A percentile compares a stretch with the other conserved stretches of the same genome.
Conservation (phyloP, 352 stramenopile species). For the Plasmopara viticola region DNA sequence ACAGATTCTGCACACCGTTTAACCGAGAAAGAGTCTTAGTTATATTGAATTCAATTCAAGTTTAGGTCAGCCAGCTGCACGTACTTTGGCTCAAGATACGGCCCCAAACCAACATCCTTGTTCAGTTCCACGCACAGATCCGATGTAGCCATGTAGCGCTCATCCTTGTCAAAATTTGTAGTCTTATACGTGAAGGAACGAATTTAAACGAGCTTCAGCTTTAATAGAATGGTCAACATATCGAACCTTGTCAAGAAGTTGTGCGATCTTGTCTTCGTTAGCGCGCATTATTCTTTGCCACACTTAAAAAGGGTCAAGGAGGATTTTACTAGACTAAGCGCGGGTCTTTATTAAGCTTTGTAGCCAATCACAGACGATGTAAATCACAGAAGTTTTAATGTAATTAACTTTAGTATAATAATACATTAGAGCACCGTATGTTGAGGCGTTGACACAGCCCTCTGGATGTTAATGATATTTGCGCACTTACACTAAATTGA, state of each 20-base stretch:
- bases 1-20: constrained; percentile 79
- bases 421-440: background rate
- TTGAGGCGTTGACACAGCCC: no score
- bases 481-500: background rate
- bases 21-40: background rate
- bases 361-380: no score
- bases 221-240: background rate
- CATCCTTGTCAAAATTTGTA: constrained; percentile 94
- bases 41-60: background rate
- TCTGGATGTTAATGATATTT: background rate
- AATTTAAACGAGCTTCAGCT: background rate
- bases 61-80: constrained; percentile 8
- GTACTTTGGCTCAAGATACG: constrained; percentile 81
- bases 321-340: constrained; percentile 5
- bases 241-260: constrained; percentile 72
- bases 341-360: no score
- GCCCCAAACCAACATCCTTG: constrained; percentile 88
- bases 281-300: constrained; percentile 37
- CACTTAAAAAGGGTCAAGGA: constrained; percentile 12
- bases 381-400: no score
- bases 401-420: background rate
- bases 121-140: constrained; percentile 96
- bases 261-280: constrained; percentile 72
- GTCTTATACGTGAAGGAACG: constrained; percentile 30
- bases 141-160: constrained; percentile 99